Conservation (phyloP, 805 yeast genomes). For the Torulaspora maleeae region DNA sequence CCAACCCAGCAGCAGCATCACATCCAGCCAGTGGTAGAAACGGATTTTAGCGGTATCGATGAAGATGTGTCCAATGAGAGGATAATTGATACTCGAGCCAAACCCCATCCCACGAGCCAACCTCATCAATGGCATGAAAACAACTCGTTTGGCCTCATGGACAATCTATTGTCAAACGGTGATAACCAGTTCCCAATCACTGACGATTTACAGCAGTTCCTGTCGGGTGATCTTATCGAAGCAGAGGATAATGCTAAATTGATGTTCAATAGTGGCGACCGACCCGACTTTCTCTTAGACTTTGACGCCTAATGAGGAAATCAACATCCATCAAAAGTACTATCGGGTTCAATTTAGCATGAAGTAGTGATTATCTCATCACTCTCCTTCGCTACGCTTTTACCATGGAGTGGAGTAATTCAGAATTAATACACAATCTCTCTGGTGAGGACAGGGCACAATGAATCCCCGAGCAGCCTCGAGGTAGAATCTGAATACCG, state of each 20-base stretch:
- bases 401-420: too few relatives aligned
- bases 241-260: constrained; percentile 34
- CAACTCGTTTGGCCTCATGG: background rate
- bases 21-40: background rate
- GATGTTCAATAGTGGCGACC: constrained; percentile 24
- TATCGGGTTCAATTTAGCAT: too few relatives aligned
- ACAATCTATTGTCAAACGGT: background rate
- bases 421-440: too few relatives aligned
- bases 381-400: too few relatives aligned
- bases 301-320: constrained; percentile 21
- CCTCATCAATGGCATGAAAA: constrained; percentile 1
- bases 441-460: background rate
- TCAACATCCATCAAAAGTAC: background rate
- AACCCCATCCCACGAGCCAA: constrained; percentile 13
- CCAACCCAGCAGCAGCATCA: background rate
- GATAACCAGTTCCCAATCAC: constrained; percentile 5
- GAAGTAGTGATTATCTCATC: too few relatives aligned
- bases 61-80: constrained; percentile 20
- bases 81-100: constrained; percentile 28
- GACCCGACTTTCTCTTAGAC: constrained; percentile 31
- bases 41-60: constrained; percentile 1
- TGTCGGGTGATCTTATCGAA: constrained; percentile 32
- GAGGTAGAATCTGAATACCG: background rate
- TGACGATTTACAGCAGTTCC: constrained; percentile 31
- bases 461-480: background rate